Conservation (phyloP, 176 grass and related monocot genomes). For the Bromus sterilis region DNA sequence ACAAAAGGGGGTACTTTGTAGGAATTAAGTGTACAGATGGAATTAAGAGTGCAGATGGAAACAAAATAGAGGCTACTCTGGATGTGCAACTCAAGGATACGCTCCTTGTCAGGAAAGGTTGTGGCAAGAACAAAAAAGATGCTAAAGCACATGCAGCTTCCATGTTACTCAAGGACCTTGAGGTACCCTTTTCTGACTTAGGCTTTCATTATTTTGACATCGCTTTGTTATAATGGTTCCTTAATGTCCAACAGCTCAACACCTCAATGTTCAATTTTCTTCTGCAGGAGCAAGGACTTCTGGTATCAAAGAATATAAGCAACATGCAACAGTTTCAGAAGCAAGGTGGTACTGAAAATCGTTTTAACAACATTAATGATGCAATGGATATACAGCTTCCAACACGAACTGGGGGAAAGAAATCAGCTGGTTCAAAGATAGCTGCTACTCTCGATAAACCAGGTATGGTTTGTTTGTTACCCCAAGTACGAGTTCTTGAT, state of each 20-base stretch:
- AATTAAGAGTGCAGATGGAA: constrained; percentile 43
- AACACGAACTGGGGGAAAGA: constrained; percentile 11
- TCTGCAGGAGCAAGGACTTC: constrained; percentile 49
- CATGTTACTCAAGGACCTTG: constrained; percentile 71
- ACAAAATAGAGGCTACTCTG: constrained; percentile 46
- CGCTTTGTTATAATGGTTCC: not conserved
- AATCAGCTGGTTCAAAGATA: not conserved
- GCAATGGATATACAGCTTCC: constrained; percentile 31
- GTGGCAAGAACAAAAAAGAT: constrained; percentile 51
- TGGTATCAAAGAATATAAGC: constrained; percentile 42
- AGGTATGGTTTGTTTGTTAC: constrained; percentile 25
- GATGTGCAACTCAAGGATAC: constrained; percentile 67
- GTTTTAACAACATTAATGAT: constrained; percentile 12
- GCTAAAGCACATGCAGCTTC: constrained; percentile 83
- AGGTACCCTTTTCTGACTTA: constrained; percentile 38
- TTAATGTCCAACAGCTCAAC: constrained; percentile 2
- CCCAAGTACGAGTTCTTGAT: not conserved
- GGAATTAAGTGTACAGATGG: constrained; percentile 39
- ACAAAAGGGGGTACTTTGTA: constrained; percentile 64
- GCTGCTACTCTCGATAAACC: constrained; percentile 23
- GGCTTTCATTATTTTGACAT: constrained; percentile 8
- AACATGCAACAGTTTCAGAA: constrained; percentile 31
- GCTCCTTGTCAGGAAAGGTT: constrained; percentile 47
- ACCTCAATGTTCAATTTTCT: constrained; percentile 6
- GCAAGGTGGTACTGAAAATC: constrained; percentile 6